Evolutionary conservation across 148 eudicot species (phyloP).

Genomic region (Arctostaphylos glauca): DNA sequence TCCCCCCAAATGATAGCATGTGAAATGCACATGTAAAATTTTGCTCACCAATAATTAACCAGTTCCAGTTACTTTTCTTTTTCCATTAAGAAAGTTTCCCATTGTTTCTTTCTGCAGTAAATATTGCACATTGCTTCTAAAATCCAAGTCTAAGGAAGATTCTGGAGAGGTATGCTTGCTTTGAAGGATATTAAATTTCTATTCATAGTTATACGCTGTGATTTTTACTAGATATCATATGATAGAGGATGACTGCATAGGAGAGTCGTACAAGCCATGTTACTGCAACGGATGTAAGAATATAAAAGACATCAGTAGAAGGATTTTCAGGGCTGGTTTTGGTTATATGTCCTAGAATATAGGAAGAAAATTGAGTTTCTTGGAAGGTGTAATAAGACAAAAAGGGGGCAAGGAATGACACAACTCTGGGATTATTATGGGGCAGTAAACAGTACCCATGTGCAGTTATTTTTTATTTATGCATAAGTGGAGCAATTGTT

Average conservation of each 20-base stretch:
- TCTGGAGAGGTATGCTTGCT: constrained; percentile 49
- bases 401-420: not conserved
- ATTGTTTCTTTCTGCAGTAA: constrained; percentile 45
- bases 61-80: not conserved
- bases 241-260: not conserved
- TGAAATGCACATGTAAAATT: not conserved
- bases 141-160: constrained; percentile 38
- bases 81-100: constrained; percentile 12
- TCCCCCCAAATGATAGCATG: not conserved
- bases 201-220: not conserved
- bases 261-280: not conserved
- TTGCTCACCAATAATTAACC: not conserved
- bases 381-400: not conserved
- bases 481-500: not conserved
- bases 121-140: constrained; percentile 69
- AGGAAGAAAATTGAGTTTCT: not conserved
- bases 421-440: not conserved
- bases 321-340: not conserved
- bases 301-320: not conserved
- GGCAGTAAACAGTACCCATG: not conserved
- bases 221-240: not conserved
- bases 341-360: not conserved
- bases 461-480: not conserved
- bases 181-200: not conserved
- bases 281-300: not conserved